phyloP scores from a whole-genome alignment of 352 stramenopile genomes.

The Globisporangium yorkense region DNA sequence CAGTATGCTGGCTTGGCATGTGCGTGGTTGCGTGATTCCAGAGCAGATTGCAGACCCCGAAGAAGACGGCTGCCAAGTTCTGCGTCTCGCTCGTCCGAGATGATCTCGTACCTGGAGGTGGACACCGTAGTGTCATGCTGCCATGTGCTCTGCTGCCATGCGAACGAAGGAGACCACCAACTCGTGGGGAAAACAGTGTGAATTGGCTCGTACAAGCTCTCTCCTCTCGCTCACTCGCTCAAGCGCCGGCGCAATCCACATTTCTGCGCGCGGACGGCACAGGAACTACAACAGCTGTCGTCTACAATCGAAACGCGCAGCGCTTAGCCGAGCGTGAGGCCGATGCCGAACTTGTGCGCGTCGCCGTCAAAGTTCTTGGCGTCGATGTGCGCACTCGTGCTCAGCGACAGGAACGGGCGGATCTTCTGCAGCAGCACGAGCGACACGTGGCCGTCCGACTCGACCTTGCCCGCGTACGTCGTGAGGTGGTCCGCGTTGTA shows the following conservation, averaged over 20 bases:
- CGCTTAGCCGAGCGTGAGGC: slow-evolving; percentile 80
- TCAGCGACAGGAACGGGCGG: slow-evolving; percentile 74
- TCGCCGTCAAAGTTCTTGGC: slow-evolving; percentile 90
- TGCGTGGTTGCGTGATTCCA: too few species aligned
- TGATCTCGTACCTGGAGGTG: too few species aligned
- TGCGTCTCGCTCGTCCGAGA: too few species aligned
- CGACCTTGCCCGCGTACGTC: slow-evolving; percentile 82
- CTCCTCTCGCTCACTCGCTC: not conserved
- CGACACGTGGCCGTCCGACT: slow-evolving; percentile 85
- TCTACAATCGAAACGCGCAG: not conserved
- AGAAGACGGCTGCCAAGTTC: too few species aligned
- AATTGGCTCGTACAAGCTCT: not conserved
- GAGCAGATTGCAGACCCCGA: too few species aligned
- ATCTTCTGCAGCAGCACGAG: slow-evolving; percentile 85
- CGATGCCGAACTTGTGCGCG: slow-evolving; percentile 88
- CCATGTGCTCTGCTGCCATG: too few species aligned
- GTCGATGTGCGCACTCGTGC: slow-evolving; percentile 83
- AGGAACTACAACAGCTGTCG: not conserved
- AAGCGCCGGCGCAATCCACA: not conserved
- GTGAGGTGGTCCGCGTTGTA: slow-evolving; percentile 80
- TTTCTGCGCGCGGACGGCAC: not conserved
- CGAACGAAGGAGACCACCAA: not conserved
- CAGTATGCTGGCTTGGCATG: too few species aligned
- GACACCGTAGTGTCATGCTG: too few species aligned
- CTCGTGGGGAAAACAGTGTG: not conserved